phyloP scores from a whole-genome alignment of 1,139 yeast species.

The Candida mesenterica region DNA sequence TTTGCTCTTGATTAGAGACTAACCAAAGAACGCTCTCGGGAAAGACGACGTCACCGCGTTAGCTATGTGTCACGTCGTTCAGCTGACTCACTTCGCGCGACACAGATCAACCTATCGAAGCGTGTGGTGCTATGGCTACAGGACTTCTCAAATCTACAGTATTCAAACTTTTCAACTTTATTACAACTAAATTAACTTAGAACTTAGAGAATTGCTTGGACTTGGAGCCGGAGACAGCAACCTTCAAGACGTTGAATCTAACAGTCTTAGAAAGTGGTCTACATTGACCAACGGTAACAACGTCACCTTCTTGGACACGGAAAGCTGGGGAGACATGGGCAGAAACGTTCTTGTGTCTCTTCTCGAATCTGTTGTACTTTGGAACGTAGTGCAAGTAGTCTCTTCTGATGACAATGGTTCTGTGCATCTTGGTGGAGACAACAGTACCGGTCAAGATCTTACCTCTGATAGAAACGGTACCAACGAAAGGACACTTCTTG shows the following conservation, averaged over 20 bases:
- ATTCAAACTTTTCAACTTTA: slow-evolving; percentile 1
- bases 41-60: too few relatives aligned
- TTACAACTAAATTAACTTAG: slow-evolving; percentile 42
- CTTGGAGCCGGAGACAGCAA: slow-evolving; percentile 84
- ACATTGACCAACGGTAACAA: slow-evolving; percentile 99
- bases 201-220: slow-evolving; percentile 96
- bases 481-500: slow-evolving; percentile 99
- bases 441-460: slow-evolving; percentile 98
- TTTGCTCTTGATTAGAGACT: too few relatives aligned
- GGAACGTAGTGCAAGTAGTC: slow-evolving; percentile 99
- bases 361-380: slow-evolving; percentile 99
- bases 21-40: too few relatives aligned
- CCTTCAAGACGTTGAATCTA: slow-evolving; percentile 99
- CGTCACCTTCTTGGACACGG: slow-evolving; percentile 99
- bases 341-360: slow-evolving; percentile 99
- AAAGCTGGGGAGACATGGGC: slow-evolving; percentile 99
- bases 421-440: slow-evolving; percentile 99
- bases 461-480: slow-evolving; percentile 98
- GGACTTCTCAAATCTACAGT: not conserved
- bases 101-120: too few relatives aligned
- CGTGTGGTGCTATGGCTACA: too few relatives aligned
- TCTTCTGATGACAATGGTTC: slow-evolving; percentile 99
- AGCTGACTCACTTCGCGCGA: too few relatives aligned
- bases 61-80: too few relatives aligned
- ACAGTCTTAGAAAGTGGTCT: slow-evolving; percentile 99